Conservation (phyloP, 768 basidiomycete genomes). For the Russula emetica region DNA sequence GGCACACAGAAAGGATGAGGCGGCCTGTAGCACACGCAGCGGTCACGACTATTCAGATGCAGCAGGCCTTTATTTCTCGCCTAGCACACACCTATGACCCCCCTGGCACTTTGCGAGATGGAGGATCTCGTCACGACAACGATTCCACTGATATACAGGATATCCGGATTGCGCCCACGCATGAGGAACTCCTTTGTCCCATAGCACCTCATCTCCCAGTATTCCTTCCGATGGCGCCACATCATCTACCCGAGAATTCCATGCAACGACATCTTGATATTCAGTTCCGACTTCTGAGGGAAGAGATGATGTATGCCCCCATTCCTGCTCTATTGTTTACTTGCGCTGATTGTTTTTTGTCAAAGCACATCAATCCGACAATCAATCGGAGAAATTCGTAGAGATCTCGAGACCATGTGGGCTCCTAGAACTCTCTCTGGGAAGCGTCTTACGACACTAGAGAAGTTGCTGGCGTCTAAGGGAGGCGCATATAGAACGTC, state of each 20-base stretch:
- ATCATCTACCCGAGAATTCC: constrained; percentile 50
- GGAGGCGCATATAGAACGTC: constrained; percentile 57
- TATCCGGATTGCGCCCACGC: constrained; percentile 68
- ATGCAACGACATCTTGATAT: constrained; percentile 68
- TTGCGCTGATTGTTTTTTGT: not conserved
- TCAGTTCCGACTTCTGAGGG: constrained; percentile 70
- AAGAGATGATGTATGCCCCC: constrained; percentile 57
- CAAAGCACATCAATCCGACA: constrained; percentile 28
- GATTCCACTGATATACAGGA: constrained; percentile 51
- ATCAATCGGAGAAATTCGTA: constrained; percentile 25
- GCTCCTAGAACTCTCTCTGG: not conserved
- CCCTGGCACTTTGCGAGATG: constrained; percentile 47
- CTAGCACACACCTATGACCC: constrained; percentile 46
- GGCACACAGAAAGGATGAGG: constrained; percentile 32
- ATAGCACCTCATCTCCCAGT: constrained; percentile 57
- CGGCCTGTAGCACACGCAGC: constrained; percentile 4
- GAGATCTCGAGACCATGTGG: constrained; percentile 26
- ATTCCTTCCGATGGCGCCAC: constrained; percentile 56
- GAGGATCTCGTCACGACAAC: constrained; percentile 65
- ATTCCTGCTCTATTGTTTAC: not conserved
- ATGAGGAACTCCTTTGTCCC: constrained; percentile 53
- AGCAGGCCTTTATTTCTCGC: constrained; percentile 40
- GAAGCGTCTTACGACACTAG: constrained; percentile 38
- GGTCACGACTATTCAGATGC: constrained; percentile 25
- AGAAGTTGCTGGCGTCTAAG: constrained; percentile 43